These are phyloP conservation scores for Edaphochlamys debaryana DNA, from an alignment of 139 green algal genomes.

Conservation along the genomic window DNA sequence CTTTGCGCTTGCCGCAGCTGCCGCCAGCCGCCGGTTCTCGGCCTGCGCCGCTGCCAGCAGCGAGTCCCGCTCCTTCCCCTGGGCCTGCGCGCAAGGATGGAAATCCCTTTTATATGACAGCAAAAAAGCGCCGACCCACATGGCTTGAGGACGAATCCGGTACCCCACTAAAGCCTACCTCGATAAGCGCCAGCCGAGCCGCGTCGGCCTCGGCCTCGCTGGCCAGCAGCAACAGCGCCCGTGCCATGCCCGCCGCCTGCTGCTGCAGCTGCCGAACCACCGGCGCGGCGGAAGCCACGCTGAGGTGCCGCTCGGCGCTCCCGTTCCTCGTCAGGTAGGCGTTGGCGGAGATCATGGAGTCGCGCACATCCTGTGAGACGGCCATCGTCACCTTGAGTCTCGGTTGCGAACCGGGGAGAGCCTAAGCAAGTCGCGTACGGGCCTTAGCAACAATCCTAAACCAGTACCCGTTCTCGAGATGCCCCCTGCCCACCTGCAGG, in stretches of 20 bases:
- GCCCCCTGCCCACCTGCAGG: no score
- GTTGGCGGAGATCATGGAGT: neutral
- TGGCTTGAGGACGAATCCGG: no score
- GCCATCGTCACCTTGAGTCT: no score
- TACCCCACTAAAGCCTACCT: no score
- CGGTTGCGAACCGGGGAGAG: no score
- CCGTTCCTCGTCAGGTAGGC: neutral
- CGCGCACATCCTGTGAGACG: slow-evolving; percentile 6
- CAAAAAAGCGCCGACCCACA: no score
- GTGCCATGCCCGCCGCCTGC: neutral
- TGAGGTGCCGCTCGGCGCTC: neutral
- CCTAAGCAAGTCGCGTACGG: no score
- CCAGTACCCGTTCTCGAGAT: no score
- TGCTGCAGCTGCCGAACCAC: slow-evolving; percentile 24
- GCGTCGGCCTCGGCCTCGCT: slow-evolving; percentile 27
- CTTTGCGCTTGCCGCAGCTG: neutral
- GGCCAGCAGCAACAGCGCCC: slow-evolving; percentile 18
- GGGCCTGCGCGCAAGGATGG: slow-evolving; percentile 8
- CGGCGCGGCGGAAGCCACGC: neutral
- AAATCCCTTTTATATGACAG: no score
- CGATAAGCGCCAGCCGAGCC: neutral
- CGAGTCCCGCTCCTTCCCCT: neutral
- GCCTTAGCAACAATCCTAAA: no score
- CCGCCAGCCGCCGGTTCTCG: slow-evolving; percentile 1
- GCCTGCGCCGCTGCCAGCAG: neutral